These are phyloP conservation scores for Acacia pycnantha DNA, from an alignment of 331 rosid species.

Conservation along the genomic window DNA sequence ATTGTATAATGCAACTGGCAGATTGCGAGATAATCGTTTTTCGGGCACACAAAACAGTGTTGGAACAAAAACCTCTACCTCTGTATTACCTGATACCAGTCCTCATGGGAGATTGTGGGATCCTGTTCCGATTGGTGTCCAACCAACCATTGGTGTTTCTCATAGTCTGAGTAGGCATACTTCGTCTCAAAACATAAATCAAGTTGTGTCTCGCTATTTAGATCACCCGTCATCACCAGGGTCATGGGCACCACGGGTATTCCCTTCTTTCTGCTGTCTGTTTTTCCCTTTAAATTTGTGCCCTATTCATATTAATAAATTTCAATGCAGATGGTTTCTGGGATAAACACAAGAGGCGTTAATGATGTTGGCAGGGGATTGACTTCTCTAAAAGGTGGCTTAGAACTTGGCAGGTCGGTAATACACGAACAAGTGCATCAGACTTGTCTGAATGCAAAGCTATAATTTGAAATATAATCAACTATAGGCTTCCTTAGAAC, in stretches of 20 bases:
- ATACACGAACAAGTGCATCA: constrained; percentile 17
- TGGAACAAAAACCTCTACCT: constrained; percentile 58
- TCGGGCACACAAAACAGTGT: constrained; percentile 47
- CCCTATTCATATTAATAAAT: background rate
- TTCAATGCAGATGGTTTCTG: constrained; percentile 58
- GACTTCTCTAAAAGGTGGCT: constrained; percentile 65
- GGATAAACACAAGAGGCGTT: constrained; percentile 58
- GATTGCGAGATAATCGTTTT: constrained; percentile 83
- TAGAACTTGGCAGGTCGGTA: constrained; percentile 81
- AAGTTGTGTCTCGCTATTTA: constrained; percentile 49
- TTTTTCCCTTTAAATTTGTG: constrained; percentile 5
- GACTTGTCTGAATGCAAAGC: constrained; percentile 14
- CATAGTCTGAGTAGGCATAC: constrained; percentile 43
- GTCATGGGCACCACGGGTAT: constrained; percentile 68
- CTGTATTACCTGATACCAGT: constrained; percentile 55
- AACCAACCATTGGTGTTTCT: constrained; percentile 44
- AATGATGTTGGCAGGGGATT: constrained; percentile 62
- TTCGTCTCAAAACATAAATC: constrained; percentile 50
- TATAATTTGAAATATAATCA: constrained; percentile 18
- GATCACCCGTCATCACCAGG: constrained; percentile 74
- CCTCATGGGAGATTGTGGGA: constrained; percentile 69
- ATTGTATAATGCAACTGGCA: constrained; percentile 84
- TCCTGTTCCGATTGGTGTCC: constrained; percentile 46
- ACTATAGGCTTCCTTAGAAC: background rate
- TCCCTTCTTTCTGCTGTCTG: constrained; percentile 24